These are phyloP conservation scores for Aurantiochytrium sp. DNA, from an alignment of 108 stramenopile species.

Conservation along the genomic window DNA sequence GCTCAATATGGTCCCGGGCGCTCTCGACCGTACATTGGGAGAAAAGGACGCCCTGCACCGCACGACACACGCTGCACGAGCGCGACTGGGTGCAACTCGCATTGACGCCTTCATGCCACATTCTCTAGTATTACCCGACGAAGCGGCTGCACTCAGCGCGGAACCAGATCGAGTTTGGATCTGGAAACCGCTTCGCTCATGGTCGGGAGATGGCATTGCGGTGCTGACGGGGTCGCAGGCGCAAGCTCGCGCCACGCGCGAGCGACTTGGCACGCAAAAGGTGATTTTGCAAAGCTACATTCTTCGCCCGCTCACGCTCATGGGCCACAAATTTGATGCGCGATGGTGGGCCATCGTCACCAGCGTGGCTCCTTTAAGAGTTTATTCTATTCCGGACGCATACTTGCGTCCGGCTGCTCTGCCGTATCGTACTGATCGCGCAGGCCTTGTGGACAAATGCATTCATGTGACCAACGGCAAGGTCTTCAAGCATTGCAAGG, in stretches of 20 bases:
- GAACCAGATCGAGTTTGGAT: neutral
- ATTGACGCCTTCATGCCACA: neutral
- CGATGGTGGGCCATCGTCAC: slow-evolving; percentile 6
- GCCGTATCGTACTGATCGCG: neutral
- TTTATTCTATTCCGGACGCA: neutral
- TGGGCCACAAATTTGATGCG: neutral
- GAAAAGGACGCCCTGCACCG: slow-evolving; percentile 10
- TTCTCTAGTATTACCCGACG: neutral
- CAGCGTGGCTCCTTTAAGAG: neutral
- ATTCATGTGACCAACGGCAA: neutral
- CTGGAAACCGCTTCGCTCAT: neutral
- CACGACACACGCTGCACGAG: neutral
- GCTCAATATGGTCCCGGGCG: neutral
- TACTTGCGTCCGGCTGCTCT: neutral
- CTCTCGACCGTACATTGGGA: neutral
- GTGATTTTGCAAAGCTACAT: neutral
- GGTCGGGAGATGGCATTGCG: neutral
- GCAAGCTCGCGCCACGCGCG: neutral
- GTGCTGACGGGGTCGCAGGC: neutral
- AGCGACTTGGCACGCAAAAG: neutral
- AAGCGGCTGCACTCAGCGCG: neutral
- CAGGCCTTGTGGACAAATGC: neutral
- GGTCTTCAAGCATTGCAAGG: neutral
- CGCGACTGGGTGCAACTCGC: neutral
- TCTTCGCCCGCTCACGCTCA: neutral